These are phyloP conservation scores for Ramaria rubella DNA, from an alignment of 768 basidiomycete species.

Conservation along the genomic window DNA sequence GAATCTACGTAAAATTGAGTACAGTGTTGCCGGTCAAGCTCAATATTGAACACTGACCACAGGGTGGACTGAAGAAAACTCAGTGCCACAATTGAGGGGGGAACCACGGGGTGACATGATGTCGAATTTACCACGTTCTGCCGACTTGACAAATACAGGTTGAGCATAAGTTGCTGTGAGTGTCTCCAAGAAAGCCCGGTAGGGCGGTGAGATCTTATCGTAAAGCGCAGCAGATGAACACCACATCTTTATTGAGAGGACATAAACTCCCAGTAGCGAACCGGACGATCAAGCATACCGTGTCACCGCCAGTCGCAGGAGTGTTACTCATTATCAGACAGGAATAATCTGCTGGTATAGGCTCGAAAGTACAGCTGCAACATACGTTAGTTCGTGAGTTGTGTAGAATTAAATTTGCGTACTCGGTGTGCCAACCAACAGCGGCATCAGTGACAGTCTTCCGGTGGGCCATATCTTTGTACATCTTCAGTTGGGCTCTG, in stretches of 20 bases:
- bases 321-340: constrained; percentile 29
- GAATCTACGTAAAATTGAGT: too few species aligned
- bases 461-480: constrained; percentile 4
- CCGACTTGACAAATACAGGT: constrained; percentile 27
- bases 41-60: constrained; percentile 20
- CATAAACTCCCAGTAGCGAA: too few species aligned
- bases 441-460: constrained; percentile 17
- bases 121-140: constrained; percentile 20
- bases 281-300: constrained; percentile 6
- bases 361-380: constrained; percentile 23
- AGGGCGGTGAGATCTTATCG: constrained; percentile 24
- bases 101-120: constrained; percentile 24
- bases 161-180: constrained; percentile 26
- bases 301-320: constrained; percentile 26
- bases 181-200: constrained; percentile 23
- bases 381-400: background rate
- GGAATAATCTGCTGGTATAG: constrained; percentile 23
- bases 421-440: constrained; percentile 19
- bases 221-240: constrained; percentile 22
- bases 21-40: background rate
- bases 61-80: constrained; percentile 25
- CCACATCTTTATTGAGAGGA: constrained; percentile 17
- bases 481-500: constrained; percentile 2
- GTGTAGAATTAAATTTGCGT: background rate
- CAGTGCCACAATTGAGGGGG: constrained; percentile 27